A percentile compares a stretch with the other conserved stretches of the same genome.
phyloP scores from a whole-genome alignment of 2,329 filamentous ascomycete genomes.

The Plectosphaerella sp. region DNA sequence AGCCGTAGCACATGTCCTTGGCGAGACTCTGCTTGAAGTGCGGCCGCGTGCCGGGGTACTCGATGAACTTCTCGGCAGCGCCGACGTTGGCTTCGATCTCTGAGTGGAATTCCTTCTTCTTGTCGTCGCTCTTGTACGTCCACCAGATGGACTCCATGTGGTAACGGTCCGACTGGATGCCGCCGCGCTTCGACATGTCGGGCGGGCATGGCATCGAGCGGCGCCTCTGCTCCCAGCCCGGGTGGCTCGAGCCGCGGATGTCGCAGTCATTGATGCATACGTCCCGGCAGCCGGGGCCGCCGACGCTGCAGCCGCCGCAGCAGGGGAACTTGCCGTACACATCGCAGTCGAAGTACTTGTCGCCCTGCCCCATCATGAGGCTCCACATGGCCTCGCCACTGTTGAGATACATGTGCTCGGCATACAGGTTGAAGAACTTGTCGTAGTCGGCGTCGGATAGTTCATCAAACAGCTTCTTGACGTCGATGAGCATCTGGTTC shows the following conservation, averaged over 20 bases:
- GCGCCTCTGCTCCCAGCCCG: not conserved
- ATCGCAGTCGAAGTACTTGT: slow-evolving; percentile 5
- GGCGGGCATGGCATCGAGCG: not conserved
- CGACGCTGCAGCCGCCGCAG: not conserved
- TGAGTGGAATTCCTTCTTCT: not conserved
- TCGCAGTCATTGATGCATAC: slow-evolving; percentile 3
- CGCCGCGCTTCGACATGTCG: not conserved
- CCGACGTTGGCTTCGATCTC: not conserved
- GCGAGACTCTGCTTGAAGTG: not conserved
- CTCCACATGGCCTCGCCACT: not conserved
- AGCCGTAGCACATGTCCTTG: not conserved
- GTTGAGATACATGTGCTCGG: slow-evolving; percentile 3
- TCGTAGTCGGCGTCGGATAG: slow-evolving; percentile 4
- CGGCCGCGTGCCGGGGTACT: not conserved
- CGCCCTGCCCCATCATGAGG: slow-evolving; percentile 3
- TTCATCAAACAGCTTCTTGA: slow-evolving; percentile 3
- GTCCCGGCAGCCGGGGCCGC: not conserved
- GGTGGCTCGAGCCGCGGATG: not conserved
- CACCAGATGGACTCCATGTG: not conserved
- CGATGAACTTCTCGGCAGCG: not conserved
- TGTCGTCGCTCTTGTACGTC: not conserved
- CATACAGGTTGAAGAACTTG: slow-evolving; percentile 6
- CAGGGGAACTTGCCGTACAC: slow-evolving; percentile 1
- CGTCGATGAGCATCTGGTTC: slow-evolving; percentile 1
- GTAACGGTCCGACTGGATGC: not conserved